phyloP scores from a whole-genome alignment of 176 grass and related monocot species.

The Aegilops speltoides region DNA sequence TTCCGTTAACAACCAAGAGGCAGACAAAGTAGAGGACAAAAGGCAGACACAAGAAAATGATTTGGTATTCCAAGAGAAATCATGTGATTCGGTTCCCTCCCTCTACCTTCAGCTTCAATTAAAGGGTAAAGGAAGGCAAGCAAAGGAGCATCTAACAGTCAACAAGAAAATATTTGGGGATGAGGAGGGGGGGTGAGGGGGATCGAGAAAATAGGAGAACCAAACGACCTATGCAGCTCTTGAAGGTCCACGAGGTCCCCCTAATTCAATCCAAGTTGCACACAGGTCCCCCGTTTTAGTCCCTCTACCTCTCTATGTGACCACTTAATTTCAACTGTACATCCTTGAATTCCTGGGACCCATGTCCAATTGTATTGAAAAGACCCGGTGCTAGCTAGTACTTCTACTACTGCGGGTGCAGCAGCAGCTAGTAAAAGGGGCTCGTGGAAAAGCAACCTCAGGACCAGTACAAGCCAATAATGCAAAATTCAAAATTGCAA shows the following conservation, averaged over 20 bases:
- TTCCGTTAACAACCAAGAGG: not conserved
- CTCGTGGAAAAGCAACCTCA: conserved; percentile 46
- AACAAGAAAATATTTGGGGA: not conserved
- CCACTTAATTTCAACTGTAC: conserved; percentile 41
- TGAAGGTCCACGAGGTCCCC: conserved; percentile 28
- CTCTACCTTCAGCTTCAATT: conserved; percentile 1
- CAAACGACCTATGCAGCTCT: conserved; percentile 17
- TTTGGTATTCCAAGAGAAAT: not conserved
- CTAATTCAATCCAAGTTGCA: conserved; percentile 26
- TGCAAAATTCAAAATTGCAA: conserved; percentile 18
- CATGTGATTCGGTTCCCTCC: conserved; percentile 1
- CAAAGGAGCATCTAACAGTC: not conserved
- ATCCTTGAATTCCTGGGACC: conserved; percentile 55
- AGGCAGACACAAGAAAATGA: conserved; percentile 17
- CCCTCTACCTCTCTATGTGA: conserved; percentile 25
- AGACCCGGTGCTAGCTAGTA: conserved; percentile 28
- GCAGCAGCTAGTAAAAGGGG: conserved; percentile 45
- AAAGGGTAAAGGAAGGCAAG: conserved; percentile 13
- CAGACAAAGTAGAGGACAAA: not conserved
- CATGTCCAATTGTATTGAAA: conserved; percentile 48
- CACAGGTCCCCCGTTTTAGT: conserved; percentile 33
- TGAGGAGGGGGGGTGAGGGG: not conserved
- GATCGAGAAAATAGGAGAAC: conserved; percentile 11
- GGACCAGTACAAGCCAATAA: conserved; percentile 50
- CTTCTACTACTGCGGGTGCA: conserved; percentile 39